phyloP scores from a whole-genome alignment of 1,139 yeast species.

The Lizanozyma gosingica region DNA sequence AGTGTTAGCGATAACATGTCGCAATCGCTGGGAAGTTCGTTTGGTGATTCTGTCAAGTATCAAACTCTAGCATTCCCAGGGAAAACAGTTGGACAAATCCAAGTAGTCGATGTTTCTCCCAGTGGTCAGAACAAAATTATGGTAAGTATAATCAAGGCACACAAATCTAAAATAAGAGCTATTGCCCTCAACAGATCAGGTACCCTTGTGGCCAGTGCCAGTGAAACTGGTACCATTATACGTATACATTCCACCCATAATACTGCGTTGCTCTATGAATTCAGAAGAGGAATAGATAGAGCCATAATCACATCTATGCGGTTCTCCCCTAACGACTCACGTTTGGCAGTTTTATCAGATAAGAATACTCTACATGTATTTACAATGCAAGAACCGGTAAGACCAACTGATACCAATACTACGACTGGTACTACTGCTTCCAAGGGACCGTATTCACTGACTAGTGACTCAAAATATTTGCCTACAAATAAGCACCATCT shows the following conservation, averaged over 20 bases:
- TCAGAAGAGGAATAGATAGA: slow-evolving; percentile 79
- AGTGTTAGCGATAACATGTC: slow-evolving; percentile 3
- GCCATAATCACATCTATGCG: slow-evolving; percentile 78
- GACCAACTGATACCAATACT: slow-evolving; percentile 11
- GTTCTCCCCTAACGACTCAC: slow-evolving; percentile 67
- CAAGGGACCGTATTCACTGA: slow-evolving; percentile 4
- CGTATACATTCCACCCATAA: slow-evolving; percentile 68
- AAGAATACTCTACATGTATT: slow-evolving; percentile 84
- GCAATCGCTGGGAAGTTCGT: slow-evolving; percentile 4
- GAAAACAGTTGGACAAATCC: slow-evolving; percentile 64
- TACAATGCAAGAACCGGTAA: slow-evolving; percentile 27
- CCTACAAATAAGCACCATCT: slow-evolving; percentile 54
- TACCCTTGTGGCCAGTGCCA: slow-evolving; percentile 76
- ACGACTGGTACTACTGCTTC: slow-evolving; percentile 5
- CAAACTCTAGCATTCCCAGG: slow-evolving; percentile 69
- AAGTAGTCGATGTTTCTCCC: slow-evolving; percentile 61
- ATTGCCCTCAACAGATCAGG: slow-evolving; percentile 67
- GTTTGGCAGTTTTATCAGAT: slow-evolving; percentile 79
- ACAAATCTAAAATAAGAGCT: slow-evolving; percentile 60
- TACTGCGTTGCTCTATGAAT: slow-evolving; percentile 70
- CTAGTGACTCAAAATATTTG: slow-evolving; percentile 4
- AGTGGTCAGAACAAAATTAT: slow-evolving; percentile 52
- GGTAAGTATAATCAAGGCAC: slow-evolving; percentile 76
- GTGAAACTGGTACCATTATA: slow-evolving; percentile 79
- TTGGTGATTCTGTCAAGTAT: slow-evolving; percentile 19